Conservation (phyloP, 352 stramenopile species). For the Phytophthora citricola region DNA sequence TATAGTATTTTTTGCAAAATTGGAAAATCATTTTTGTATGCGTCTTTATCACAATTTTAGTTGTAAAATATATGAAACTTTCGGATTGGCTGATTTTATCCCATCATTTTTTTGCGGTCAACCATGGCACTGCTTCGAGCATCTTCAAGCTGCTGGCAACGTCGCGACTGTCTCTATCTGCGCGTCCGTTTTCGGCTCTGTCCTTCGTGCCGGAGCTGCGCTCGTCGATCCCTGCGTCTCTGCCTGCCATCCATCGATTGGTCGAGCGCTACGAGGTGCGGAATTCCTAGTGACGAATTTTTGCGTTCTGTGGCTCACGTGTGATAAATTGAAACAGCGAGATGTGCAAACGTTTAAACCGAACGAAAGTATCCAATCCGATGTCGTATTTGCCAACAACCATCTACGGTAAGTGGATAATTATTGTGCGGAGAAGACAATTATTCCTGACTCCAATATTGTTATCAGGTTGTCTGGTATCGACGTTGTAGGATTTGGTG, state of each 20-base stretch:
- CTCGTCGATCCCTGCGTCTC: slow-evolving; percentile 47
- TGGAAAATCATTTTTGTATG: no score
- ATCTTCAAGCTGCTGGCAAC: slow-evolving; percentile 11
- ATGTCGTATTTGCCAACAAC: slow-evolving; percentile 82
- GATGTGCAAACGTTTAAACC: slow-evolving; percentile 52
- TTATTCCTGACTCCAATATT: slow-evolving; percentile 9
- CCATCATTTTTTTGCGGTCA: not conserved
- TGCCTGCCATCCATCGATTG: slow-evolving; percentile 50
- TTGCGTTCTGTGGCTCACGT: not conserved
- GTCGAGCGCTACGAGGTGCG: slow-evolving; percentile 58
- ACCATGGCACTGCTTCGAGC: slow-evolving; percentile 21
- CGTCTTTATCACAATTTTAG: no score
- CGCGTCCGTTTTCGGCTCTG: slow-evolving; percentile 43
- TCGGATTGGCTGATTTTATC: slow-evolving; percentile 10
- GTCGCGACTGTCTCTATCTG: slow-evolving; percentile 15
- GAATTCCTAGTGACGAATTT: not conserved
- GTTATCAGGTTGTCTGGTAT: slow-evolving; percentile 59
- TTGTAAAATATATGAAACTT: not conserved
- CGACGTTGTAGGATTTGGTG: slow-evolving; percentile 79
- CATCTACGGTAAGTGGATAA: slow-evolving; percentile 51
- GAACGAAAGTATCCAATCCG: slow-evolving; percentile 45
- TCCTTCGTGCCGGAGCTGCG: slow-evolving; percentile 59
- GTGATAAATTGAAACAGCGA: slow-evolving; percentile 26
- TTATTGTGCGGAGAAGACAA: not conserved
- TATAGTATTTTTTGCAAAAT: no score